Conservation (phyloP, 2,329 filamentous ascomycete species). For the Ophiostoma quercus region DNA sequence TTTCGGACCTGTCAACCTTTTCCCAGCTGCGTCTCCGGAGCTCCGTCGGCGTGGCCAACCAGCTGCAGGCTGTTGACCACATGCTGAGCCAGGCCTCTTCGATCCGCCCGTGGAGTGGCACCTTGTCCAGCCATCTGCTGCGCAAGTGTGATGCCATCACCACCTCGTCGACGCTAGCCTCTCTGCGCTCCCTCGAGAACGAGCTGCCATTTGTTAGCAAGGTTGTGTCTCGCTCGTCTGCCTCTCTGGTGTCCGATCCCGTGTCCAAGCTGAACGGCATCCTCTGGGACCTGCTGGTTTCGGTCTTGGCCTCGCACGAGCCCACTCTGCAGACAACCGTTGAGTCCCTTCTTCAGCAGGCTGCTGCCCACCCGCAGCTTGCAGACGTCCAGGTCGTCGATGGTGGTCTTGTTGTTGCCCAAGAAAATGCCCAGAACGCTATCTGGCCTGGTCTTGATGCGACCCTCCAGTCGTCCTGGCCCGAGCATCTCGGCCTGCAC, state of each 20-base stretch:
- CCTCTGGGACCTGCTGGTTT: slow-evolving; percentile 44
- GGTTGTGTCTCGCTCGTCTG: slow-evolving; percentile 47
- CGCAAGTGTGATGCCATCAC: slow-evolving; percentile 48
- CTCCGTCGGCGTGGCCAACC: slow-evolving; percentile 35
- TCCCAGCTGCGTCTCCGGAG: slow-evolving; percentile 43
- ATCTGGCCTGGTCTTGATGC: slow-evolving; percentile 21
- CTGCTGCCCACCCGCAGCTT: slow-evolving; percentile 19
- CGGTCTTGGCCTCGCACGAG: slow-evolving; percentile 39
- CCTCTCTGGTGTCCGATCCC: slow-evolving; percentile 47
- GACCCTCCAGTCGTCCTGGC: slow-evolving; percentile 24
- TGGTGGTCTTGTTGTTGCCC: slow-evolving; percentile 17
- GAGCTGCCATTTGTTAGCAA: slow-evolving; percentile 59
- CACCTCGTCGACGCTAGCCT: slow-evolving; percentile 51
- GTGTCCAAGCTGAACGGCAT: slow-evolving; percentile 45
- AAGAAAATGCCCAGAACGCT: slow-evolving; percentile 4
- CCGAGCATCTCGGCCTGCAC: slow-evolving; percentile 29
- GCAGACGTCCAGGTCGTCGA: slow-evolving; percentile 13
- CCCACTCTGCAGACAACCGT: slow-evolving; percentile 25
- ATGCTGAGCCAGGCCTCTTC: slow-evolving; percentile 36
- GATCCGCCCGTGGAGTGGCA: slow-evolving; percentile 44
- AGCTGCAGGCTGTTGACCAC: slow-evolving; percentile 46
- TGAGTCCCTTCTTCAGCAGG: slow-evolving; percentile 28
- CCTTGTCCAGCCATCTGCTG: slow-evolving; percentile 49
- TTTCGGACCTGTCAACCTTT: slow-evolving; percentile 44
- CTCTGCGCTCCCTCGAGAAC: slow-evolving; percentile 57